These are phyloP conservation scores for Talaromyces sp. DNA, from an alignment of 2,329 filamentous ascomycete genomes.

Conservation along the genomic window DNA sequence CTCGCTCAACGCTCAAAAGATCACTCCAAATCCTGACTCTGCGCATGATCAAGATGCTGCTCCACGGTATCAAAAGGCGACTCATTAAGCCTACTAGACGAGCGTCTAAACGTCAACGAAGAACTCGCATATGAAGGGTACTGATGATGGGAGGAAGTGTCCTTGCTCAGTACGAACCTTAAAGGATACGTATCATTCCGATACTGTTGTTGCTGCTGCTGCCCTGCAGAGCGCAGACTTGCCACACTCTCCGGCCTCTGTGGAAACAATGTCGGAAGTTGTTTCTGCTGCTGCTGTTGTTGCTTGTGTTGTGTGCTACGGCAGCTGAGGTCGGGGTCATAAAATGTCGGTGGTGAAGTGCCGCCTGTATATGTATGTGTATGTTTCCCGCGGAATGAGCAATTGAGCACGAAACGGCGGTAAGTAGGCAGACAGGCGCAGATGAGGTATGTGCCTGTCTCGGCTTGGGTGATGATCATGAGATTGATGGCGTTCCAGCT, in stretches of 20 bases:
- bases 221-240: neutral
- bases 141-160: neutral
- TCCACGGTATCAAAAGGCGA: neutral
- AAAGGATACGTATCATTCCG: neutral
- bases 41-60: neutral
- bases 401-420: neutral
- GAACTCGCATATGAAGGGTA: neutral
- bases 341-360: neutral
- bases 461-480: conserved; percentile 1
- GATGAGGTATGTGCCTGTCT: conserved; percentile 3
- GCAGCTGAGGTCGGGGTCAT: neutral
- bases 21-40: neutral
- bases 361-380: neutral
- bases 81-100: neutral
- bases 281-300: neutral
- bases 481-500: neutral
- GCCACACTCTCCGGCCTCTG: neutral
- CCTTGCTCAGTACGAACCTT: neutral
- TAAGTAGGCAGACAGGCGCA: neutral
- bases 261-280: neutral
- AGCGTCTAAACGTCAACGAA: neutral
- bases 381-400: neutral
- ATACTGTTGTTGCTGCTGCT: neutral
- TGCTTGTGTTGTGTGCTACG: neutral
- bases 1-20: neutral